phyloP scores from a whole-genome alignment of 257 asterid species.

The Perilla frutescens region DNA sequence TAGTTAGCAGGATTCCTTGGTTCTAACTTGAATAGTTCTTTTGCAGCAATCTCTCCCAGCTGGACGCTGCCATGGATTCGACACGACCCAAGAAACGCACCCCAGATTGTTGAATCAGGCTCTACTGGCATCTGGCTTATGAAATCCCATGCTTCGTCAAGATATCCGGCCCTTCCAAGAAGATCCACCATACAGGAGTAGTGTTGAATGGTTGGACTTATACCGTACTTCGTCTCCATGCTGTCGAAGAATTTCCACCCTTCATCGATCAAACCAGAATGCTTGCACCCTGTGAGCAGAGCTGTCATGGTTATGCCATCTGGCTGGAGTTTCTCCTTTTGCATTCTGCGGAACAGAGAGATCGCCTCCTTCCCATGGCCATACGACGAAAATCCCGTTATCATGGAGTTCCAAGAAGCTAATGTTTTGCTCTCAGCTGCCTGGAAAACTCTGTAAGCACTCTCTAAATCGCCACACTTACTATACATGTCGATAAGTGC shows the following conservation, averaged over 20 bases:
- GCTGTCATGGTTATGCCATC: conserved; percentile 70
- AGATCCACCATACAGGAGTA: conserved; percentile 76
- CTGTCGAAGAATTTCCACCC: conserved; percentile 63
- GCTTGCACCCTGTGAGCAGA: conserved; percentile 59
- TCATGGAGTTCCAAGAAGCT: conserved; percentile 68
- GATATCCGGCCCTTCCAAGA: conserved; percentile 63
- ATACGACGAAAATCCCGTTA: conserved; percentile 57
- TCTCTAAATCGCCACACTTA: conserved; percentile 60
- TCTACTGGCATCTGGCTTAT: conserved; percentile 54
- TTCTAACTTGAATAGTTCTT: conserved; percentile 56
- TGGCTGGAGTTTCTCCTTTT: conserved; percentile 47
- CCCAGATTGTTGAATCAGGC: conserved; percentile 66
- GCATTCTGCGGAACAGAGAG: conserved; percentile 56
- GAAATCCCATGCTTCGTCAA: conserved; percentile 72
- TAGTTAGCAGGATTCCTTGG: conserved; percentile 65
- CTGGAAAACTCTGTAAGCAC: conserved; percentile 50
- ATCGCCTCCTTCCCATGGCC: conserved; percentile 52
- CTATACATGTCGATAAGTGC: conserved; percentile 67
- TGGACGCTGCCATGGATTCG: conserved; percentile 46
- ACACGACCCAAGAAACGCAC: conserved; percentile 69
- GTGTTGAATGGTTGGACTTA: conserved; percentile 63
- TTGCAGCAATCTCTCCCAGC: conserved; percentile 63
- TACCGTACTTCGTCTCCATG: conserved; percentile 50
- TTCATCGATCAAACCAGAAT: conserved; percentile 53
- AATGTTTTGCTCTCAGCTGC: conserved; percentile 42